Evolutionary conservation across 2,329 filamentous ascomycete species (phyloP).

Genomic region (Alternaria sp.): DNA sequence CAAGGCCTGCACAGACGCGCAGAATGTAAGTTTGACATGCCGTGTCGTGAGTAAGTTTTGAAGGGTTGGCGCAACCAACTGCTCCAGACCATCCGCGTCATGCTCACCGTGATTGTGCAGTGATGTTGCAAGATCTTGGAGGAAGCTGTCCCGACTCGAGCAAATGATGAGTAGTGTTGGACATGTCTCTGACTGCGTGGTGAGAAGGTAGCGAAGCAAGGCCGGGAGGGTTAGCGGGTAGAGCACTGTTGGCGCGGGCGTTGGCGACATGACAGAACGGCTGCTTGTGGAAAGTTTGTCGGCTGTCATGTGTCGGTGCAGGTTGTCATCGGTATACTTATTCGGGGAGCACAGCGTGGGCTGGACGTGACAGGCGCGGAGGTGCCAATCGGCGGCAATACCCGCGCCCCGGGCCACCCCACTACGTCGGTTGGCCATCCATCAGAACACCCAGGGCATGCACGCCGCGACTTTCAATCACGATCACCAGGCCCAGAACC

Average conservation of each 20-base stretch:
- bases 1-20: slow-evolving; percentile 76
- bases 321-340: slow-evolving; percentile 9
- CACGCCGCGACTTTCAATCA: slow-evolving; percentile 32
- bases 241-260: slow-evolving; percentile 46
- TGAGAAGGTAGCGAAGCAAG: slow-evolving; percentile 70
- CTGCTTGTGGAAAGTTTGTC: neutral
- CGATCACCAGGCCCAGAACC: slow-evolving; percentile 26
- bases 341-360: slow-evolving; percentile 1
- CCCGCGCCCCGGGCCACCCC: slow-evolving; percentile 15
- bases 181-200: slow-evolving; percentile 54
- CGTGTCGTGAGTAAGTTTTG: slow-evolving; percentile 72
- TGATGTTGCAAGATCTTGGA: slow-evolving; percentile 63
- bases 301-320: slow-evolving; percentile 15
- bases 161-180: slow-evolving; percentile 76
- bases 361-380: neutral
- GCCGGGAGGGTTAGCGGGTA: slow-evolving; percentile 49
- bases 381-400: slow-evolving; percentile 11
- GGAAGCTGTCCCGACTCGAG: slow-evolving; percentile 68
- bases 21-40: slow-evolving; percentile 74
- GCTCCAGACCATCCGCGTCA: slow-evolving; percentile 18
- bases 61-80: slow-evolving; percentile 69
- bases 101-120: slow-evolving; percentile 39
- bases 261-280: slow-evolving; percentile 20
- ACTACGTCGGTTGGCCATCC: slow-evolving; percentile 12
- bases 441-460: slow-evolving; percentile 18